phyloP scores from a whole-genome alignment of 164 flowering plant species.

The Nelumbo lutea region DNA sequence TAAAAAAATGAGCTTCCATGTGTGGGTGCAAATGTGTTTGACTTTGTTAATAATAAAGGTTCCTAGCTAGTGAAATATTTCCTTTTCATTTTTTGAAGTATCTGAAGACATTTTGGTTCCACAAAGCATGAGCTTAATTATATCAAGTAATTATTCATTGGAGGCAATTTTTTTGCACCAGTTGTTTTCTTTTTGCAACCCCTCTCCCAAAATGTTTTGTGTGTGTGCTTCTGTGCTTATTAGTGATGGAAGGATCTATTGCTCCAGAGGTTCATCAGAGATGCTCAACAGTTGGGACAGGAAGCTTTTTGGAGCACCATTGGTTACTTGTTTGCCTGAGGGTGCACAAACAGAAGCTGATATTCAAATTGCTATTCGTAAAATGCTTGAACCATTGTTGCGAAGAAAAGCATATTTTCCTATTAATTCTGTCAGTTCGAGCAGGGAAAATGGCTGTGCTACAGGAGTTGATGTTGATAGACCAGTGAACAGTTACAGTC shows the following conservation, averaged over 20 bases:
- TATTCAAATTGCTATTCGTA: conserved; percentile 45
- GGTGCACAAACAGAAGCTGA: conserved; percentile 46
- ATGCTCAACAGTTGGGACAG: conserved; percentile 31
- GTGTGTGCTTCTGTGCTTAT: neutral
- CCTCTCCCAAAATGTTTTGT: neutral
- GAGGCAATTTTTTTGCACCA: no score
- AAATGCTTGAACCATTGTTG: conserved; percentile 58
- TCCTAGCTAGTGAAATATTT: neutral
- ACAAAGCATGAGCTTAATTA: no score
- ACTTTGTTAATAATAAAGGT: neutral
- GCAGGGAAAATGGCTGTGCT: conserved; percentile 42
- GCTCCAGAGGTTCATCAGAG: conserved; percentile 37
- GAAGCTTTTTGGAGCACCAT: conserved; percentile 66
- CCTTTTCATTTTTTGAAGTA: no score
- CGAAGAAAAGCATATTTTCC: conserved; percentile 36
- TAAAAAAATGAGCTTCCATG: no score
- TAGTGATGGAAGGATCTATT: neutral
- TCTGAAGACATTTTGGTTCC: no score
- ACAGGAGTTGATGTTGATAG: conserved; percentile 25
- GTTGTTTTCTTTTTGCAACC: no score
- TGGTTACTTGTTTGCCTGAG: conserved; percentile 60
- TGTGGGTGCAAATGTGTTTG: neutral
- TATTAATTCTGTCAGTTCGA: conserved; percentile 20
- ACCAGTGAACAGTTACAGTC: conserved; percentile 18
- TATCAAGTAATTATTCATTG: no score